Conservation (phyloP, 73 alveolate species). For the Urostyla sp. region DNA sequence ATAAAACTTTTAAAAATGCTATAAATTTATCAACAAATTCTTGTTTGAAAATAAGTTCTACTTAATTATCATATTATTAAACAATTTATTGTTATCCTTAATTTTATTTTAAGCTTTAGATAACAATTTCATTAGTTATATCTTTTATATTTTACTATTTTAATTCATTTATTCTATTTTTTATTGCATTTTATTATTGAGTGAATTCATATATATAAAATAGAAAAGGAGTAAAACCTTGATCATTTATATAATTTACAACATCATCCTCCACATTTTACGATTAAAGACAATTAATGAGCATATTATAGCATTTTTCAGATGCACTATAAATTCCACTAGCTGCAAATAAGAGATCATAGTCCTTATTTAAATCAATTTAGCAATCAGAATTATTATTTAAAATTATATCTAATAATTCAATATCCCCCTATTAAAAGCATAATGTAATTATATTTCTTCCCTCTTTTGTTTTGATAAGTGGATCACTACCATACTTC, state of each 20-base stretch:
- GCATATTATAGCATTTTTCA: background rate
- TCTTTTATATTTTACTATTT: background rate
- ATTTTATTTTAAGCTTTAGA: background rate
- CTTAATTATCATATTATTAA: background rate
- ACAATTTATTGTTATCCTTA: background rate
- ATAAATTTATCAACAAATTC: conserved; percentile 47
- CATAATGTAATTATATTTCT: conserved; percentile 83
- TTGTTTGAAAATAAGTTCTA: background rate
- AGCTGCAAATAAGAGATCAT: conserved; percentile 8
- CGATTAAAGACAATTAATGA: background rate
- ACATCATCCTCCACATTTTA: conserved; percentile 57
- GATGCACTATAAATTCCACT: background rate
- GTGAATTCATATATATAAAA: conserved; percentile 37
- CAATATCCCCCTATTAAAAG: conserved; percentile 70
- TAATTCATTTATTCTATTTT: background rate
- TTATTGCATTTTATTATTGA: background rate
- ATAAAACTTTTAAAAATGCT: conserved; percentile 54
- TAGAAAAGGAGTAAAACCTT: conserved; percentile 93
- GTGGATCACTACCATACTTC: conserved; percentile 68
- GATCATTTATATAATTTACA: conserved; percentile 81
- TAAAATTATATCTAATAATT: conserved; percentile 66
- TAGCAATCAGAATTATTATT: no score
- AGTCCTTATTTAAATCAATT: conserved; percentile 38
- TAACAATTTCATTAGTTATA: conserved; percentile 6
- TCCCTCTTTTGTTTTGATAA: conserved; percentile 76